Evolutionary conservation across 2,329 filamentous ascomycete species (phyloP).

Genomic region (Fusarium dimerum): DNA sequence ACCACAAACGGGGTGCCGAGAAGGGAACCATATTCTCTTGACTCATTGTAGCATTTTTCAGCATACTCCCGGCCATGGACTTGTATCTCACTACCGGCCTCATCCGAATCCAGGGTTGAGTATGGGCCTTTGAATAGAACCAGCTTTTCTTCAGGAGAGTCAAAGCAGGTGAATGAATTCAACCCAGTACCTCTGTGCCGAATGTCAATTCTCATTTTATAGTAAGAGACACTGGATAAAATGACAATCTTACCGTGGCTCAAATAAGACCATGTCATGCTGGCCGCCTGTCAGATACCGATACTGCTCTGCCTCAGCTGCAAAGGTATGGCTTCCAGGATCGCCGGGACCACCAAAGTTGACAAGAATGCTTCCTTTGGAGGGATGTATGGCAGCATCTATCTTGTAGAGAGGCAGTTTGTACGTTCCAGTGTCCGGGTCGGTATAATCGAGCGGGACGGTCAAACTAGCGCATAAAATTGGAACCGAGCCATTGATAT

Average conservation of each 20-base stretch:
- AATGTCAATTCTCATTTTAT: not conserved
- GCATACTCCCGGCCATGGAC: conserved; percentile 18
- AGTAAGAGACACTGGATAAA: not conserved
- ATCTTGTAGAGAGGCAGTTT: conserved; percentile 35
- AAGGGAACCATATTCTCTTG: conserved; percentile 34
- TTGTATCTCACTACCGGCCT: conserved; percentile 25
- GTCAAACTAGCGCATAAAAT: conserved; percentile 36
- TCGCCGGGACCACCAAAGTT: conserved; percentile 41
- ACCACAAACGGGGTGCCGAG: conserved; percentile 46
- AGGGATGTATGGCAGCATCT: conserved; percentile 31
- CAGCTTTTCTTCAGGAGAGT: not conserved
- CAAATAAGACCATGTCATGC: conserved; percentile 30
- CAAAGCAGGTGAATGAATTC: conserved; percentile 30
- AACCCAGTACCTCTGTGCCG: conserved; percentile 28
- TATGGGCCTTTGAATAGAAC: not conserved
- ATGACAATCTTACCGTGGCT: conserved; percentile 23
- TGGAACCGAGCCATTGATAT: no score
- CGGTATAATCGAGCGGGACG: conserved; percentile 43
- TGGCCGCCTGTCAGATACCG: conserved; percentile 26
- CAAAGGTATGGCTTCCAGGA: no score
- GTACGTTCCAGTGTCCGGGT: conserved; percentile 24
- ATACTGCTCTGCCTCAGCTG: no score
- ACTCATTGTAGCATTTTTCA: conserved; percentile 17
- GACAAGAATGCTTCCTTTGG: conserved; percentile 39
- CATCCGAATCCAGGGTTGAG: conserved; percentile 13